Base-by-base conservation (phyloP, 352 stramenopile genomes). In the Pythium periplocum region DNA sequence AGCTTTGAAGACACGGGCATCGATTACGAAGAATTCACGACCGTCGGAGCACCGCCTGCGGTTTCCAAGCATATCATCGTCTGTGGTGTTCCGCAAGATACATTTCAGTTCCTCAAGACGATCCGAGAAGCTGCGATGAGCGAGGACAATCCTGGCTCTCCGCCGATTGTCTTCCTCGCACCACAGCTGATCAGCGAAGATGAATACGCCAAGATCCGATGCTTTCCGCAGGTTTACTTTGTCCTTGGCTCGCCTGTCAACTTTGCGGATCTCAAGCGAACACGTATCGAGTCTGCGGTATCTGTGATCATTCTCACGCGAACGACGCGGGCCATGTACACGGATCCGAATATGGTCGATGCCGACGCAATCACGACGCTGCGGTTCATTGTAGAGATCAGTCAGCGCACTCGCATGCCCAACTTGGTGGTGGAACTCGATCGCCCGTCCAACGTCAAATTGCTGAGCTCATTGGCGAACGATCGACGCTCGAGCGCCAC, bases 301-400 rank as follows among this genome's bases (percentile, higher is more conserved):
- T 78, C 77, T 0, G 77, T 92, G 36, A 59, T 92, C 37, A 83
- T 92, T 42, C 66, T 90, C 37, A 85, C 76, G 4, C 63, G 71
- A 30, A 52, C 71, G 3, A 82, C 69, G 0, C 68, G 75, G 42
- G 68, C 67, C 6, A 58, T 64, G 42, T 92, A 87, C 52, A 70
- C 78, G 0, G 82, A 92, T 44, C 71, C 76, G 4, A 92, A 92
- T 48, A 92, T 92, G 82, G 68, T 92, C 4, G 82, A 92, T 43
- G 78, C 82, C 4, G 75, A 92, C 48, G 82, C 82, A 7, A 92
- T 92, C 58, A 92, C 82, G 4, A 87, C 78, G 34, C 66, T 92
- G 56, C 77, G 78, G 1, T 90, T 87, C 51, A 92, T 92, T 30
- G 71, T 92, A 10, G 82, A 92, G 69, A 89, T 86, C 52, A 86